Conservation (phyloP, 495 filamentous ascomycete species). For the Neurospora sp. region DNA sequence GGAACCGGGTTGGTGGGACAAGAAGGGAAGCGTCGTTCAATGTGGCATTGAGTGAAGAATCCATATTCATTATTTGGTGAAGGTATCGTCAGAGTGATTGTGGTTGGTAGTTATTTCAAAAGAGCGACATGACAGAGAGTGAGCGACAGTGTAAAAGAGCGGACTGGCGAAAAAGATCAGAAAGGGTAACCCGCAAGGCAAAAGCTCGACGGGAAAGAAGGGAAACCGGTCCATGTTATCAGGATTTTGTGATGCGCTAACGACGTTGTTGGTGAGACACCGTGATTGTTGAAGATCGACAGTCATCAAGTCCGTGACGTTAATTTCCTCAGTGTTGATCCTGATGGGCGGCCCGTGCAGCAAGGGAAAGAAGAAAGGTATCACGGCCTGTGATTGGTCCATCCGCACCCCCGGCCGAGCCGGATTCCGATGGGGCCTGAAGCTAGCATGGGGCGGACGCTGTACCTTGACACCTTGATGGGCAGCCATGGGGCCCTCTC, state of each 20-base stretch:
- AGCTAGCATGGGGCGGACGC: not conserved
- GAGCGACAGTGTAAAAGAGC: not conserved
- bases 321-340: not conserved
- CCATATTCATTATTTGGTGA: not conserved
- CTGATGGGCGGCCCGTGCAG: not conserved
- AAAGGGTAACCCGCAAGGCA: not conserved
- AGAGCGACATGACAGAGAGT: not conserved
- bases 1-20: conserved; percentile 1
- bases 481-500: not conserved
- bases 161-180: not conserved
- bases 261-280: not conserved
- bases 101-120: not conserved
- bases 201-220: not conserved
- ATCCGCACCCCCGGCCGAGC: not conserved
- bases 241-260: not conserved
- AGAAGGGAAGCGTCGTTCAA: not conserved
- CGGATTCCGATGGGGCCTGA: not conserved
- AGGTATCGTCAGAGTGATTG: not conserved
- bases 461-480: not conserved
- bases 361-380: not conserved
- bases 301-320: not conserved
- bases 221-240: not conserved
- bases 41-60: not conserved
- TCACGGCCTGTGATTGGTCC: not conserved
- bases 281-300: not conserved